Conservation (phyloP, 2,329 filamentous ascomycete genomes). For the Colletotrichum musae region DNA sequence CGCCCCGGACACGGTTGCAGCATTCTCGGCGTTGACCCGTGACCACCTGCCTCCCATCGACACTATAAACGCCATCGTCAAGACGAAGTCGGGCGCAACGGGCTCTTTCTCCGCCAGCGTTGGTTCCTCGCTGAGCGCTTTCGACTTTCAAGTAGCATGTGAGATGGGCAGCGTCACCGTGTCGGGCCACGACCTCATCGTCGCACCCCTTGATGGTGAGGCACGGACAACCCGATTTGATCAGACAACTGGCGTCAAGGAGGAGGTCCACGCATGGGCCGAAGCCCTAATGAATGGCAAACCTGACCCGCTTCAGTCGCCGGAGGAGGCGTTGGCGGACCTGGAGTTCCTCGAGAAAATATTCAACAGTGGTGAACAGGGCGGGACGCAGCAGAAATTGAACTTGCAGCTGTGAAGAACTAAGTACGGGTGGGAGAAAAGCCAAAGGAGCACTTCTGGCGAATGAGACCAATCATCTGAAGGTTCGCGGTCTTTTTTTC, state of each 20-base stretch:
- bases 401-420: conserved; percentile 51
- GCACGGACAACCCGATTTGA: conserved; percentile 58
- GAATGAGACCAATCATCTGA: no score
- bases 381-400: conserved; percentile 57
- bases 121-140: conserved; percentile 67
- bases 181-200: conserved; percentile 59
- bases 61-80: conserved; percentile 73
- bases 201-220: conserved; percentile 52
- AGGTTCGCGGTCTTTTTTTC: background rate
- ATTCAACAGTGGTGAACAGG: conserved; percentile 62
- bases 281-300: conserved; percentile 64
- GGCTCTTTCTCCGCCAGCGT: conserved; percentile 72
- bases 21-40: conserved; percentile 63
- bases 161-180: conserved; percentile 70
- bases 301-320: conserved; percentile 65
- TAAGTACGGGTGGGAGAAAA: conserved; percentile 7
- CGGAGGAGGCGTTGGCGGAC: conserved; percentile 73
- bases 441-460: background rate
- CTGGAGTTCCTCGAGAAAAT: conserved; percentile 71
- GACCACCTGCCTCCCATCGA: conserved; percentile 75
- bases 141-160: conserved; percentile 70
- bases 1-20: conserved; percentile 63
- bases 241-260: conserved; percentile 67
- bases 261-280: conserved; percentile 75
- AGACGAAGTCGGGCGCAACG: conserved; percentile 66